A percentile compares a stretch with the other conserved stretches of the same genome.
Evolutionary conservation across 2,329 filamentous ascomycete genomes (phyloP).

Genomic region (Botrytis hyacinthi): DNA sequence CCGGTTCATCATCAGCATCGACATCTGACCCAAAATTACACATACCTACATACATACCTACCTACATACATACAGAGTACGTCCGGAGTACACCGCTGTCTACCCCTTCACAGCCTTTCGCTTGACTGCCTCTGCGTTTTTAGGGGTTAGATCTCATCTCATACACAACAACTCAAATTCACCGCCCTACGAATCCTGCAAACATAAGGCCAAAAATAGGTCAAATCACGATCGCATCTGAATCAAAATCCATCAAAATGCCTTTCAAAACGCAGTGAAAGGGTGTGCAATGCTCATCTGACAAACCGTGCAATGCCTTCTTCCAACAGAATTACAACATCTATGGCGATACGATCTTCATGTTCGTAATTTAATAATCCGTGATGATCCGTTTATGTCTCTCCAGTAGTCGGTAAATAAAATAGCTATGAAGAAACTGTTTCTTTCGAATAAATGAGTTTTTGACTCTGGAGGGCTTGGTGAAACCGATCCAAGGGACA

Average conservation of each 20-base stretch:
- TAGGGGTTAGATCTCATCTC: conserved; percentile 1
- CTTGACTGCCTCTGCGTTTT: background rate
- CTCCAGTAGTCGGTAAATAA: background rate
- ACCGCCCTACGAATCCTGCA: conserved; percentile 1
- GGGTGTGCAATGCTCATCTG: background rate
- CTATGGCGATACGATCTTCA: conserved; percentile 2
- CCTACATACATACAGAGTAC: background rate
- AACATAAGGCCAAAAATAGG: background rate
- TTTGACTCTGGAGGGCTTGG: background rate
- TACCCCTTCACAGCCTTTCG: background rate
- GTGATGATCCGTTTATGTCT: conserved; percentile 1
- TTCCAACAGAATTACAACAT: background rate
- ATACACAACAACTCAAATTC: background rate
- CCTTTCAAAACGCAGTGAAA: background rate
- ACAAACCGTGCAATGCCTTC: background rate
- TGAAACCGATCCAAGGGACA: background rate
- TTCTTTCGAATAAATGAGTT: background rate
- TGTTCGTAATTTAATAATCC: conserved; percentile 3
- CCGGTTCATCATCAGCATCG: conserved; percentile 3
- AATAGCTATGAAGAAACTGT: background rate
- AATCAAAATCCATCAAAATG: background rate
- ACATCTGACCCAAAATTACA: background rate
- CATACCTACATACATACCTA: background rate
- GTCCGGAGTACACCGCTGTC: background rate
- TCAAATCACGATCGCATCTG: background rate